Conservation (phyloP, 2,329 filamentous ascomycete genomes). For the Zymoseptoria pseudotritici region DNA sequence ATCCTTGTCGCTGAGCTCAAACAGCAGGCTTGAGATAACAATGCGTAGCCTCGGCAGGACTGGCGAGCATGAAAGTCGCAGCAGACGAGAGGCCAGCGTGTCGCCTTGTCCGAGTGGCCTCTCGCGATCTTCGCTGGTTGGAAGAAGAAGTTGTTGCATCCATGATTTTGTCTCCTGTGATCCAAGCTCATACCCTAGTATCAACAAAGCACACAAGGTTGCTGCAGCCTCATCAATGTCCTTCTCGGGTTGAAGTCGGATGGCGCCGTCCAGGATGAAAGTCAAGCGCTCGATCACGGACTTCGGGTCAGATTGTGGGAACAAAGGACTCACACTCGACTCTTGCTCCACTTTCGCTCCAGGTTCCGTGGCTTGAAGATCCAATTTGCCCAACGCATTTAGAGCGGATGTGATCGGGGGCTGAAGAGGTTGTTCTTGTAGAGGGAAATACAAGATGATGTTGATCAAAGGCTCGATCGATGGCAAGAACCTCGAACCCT, state of each 20-base stretch:
- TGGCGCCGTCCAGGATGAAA: slow-evolving; percentile 60
- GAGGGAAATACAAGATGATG: slow-evolving; percentile 57
- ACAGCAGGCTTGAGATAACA: slow-evolving; percentile 70
- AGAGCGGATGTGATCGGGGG: slow-evolving; percentile 64
- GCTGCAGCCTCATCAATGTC: slow-evolving; percentile 67
- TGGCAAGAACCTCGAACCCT: slow-evolving; percentile 54
- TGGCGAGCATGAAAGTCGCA: slow-evolving; percentile 70
- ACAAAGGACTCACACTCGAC: slow-evolving; percentile 47
- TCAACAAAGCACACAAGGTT: slow-evolving; percentile 54
- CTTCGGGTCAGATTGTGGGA: slow-evolving; percentile 56
- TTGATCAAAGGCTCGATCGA: slow-evolving; percentile 63
- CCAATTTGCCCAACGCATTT: slow-evolving; percentile 67
- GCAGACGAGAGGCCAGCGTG: slow-evolving; percentile 66
- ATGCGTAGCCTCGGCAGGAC: slow-evolving; percentile 64
- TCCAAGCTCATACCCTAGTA: slow-evolving; percentile 64
- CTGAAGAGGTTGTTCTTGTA: slow-evolving; percentile 61
- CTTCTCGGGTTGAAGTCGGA: slow-evolving; percentile 54
- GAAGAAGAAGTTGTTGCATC: slow-evolving; percentile 64
- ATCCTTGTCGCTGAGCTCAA: slow-evolving; percentile 77
- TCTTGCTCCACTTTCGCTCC: slow-evolving; percentile 16
- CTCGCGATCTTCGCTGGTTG: slow-evolving; percentile 66
- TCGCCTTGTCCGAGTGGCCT: slow-evolving; percentile 68
- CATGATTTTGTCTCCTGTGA: slow-evolving; percentile 53
- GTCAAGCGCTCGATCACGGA: slow-evolving; percentile 59
- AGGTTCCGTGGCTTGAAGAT: slow-evolving; percentile 44